Percentiles rank a stretch among this genome's conserved stretches.
Conservation (phyloP, 805 yeast genomes). For the Pichia sporocuriosa region DNA sequence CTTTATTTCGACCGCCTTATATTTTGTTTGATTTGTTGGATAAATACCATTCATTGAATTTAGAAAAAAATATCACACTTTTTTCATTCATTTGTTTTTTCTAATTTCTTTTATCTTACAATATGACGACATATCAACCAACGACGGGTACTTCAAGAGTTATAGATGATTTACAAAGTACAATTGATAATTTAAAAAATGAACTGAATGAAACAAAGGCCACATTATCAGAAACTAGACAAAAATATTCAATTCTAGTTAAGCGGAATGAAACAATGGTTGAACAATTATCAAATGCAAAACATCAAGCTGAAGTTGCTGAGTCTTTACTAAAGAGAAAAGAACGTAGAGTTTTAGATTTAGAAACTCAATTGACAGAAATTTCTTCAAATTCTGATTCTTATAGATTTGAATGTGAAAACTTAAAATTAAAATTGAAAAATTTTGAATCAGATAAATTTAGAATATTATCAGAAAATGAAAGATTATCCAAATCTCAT, state of each 20-base stretch:
- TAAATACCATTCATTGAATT: neutral
- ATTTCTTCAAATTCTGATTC: conserved; percentile 42
- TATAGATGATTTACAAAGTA: conserved; percentile 26
- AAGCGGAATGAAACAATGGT: conserved; percentile 47
- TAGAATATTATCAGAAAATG: conserved; percentile 43
- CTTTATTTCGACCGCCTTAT: too few species aligned
- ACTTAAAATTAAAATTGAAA: conserved; percentile 42
- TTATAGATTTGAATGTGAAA: conserved; percentile 41
- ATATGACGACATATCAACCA: conserved; percentile 3
- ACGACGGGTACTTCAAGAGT: conserved; percentile 25
- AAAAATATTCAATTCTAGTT: conserved; percentile 40
- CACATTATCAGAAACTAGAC: conserved; percentile 41
- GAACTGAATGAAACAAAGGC: conserved; percentile 20
- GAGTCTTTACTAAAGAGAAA: conserved; percentile 62
- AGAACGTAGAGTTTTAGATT: conserved; percentile 58
- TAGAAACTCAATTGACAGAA: conserved; percentile 53
- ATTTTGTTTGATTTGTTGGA: too few species aligned
- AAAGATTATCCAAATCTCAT: conserved; percentile 50
- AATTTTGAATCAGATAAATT: conserved; percentile 42
- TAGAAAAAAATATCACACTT: too few species aligned
- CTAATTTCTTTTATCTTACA: neutral
- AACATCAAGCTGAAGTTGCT: conserved; percentile 72
- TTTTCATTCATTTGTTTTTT: neutral
- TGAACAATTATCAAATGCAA: conserved; percentile 61
- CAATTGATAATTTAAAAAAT: conserved; percentile 25